phyloP scores from a whole-genome alignment of 2,329 filamentous ascomycete genomes.

The Xylaria sp. region DNA sequence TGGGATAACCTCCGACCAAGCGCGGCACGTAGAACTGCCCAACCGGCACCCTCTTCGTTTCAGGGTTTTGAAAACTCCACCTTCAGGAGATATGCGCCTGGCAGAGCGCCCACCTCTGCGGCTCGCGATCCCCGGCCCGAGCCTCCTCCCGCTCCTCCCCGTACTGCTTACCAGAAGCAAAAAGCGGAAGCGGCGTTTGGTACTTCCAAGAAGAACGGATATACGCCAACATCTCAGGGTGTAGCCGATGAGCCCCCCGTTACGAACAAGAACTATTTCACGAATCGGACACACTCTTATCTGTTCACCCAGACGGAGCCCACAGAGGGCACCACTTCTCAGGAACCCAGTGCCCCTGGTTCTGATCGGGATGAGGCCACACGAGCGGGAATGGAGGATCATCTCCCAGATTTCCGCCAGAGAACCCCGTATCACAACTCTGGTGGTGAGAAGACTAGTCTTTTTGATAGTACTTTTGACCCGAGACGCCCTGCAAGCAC shows the following conservation, averaged over 20 bases:
- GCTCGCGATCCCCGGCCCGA: conserved; percentile 26
- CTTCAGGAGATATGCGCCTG: conserved; percentile 24
- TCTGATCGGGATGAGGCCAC: conserved; percentile 39
- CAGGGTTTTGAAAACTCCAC: not conserved
- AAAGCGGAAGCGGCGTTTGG: conserved; percentile 54
- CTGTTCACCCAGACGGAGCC: conserved; percentile 29
- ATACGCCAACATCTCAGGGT: conserved; percentile 44
- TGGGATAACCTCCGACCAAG: conserved; percentile 35
- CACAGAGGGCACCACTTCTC: conserved; percentile 16
- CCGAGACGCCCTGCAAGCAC: conserved; percentile 45
- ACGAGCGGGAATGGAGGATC: conserved; percentile 43
- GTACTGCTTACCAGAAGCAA: conserved; percentile 48
- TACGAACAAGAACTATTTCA: conserved; percentile 46
- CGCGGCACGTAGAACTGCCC: conserved; percentile 18
- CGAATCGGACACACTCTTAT: conserved; percentile 31
- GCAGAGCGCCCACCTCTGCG: conserved; percentile 28
- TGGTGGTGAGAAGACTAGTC: conserved; percentile 54
- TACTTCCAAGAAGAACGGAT: conserved; percentile 42
- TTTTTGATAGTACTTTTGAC: conserved; percentile 44
- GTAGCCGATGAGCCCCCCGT: conserved; percentile 50
- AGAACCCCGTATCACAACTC: conserved; percentile 53
- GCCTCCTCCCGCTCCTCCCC: conserved; percentile 37
- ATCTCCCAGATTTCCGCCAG: conserved; percentile 44
- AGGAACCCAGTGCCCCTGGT: conserved; percentile 19
- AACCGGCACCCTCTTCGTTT: conserved; percentile 26